Evolutionary conservation across 352 stramenopile genomes (phyloP), one percentile per base, ranked within the genome.

Genomic region (Globisporangium viniferum): DNA sequence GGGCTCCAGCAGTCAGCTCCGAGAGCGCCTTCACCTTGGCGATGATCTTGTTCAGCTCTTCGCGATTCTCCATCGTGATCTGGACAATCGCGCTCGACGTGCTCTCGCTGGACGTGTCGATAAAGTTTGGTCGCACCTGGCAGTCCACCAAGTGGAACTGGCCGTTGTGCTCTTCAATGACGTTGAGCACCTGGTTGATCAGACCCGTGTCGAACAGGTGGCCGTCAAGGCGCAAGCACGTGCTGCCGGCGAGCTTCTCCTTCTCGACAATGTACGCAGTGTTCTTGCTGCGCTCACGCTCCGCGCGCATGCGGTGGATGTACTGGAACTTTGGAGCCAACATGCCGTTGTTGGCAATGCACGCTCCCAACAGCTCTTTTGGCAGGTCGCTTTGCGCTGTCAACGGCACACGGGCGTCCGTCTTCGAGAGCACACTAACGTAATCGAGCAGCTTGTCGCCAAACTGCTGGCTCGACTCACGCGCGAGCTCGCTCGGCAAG

Each of bases 181-280:
- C 80, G 78, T 99, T 96, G 14, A 99, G 78, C 8, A 98, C 77
- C 68, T 98, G 88, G 75, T 99, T 99, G 74, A 99, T 98, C 27
- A 99, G 75, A 31, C 93, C 93, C 10, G 89, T 98, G 84, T 99
- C 97, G 74, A 99, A 99, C 44, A 99, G 79, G 73, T 99, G 96
- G 2, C 96, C 97, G 64, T 97, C 76, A 5, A 98, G 70, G 2
- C 89, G 75, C 36, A 97, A 24, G 53, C 89, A 94, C 1, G 87
- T 95, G 73, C 78, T 93, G 10, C 87, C 87, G 3, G 83, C 88
- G 22, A 96, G 74, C 46, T 91, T 75, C 56, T 86, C 82, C 69
- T 91, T 89, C 10, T 86, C 84, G 66, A 75, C 75, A 56, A 87
- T 75, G 66, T 92, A 93, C 59, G 81, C 68, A 53, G 82, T 76